Percentiles rank a stretch among this genome's conserved stretches.
phyloP scores from a whole-genome alignment of 257 asterid genomes.

The Solanum arcanum region DNA sequence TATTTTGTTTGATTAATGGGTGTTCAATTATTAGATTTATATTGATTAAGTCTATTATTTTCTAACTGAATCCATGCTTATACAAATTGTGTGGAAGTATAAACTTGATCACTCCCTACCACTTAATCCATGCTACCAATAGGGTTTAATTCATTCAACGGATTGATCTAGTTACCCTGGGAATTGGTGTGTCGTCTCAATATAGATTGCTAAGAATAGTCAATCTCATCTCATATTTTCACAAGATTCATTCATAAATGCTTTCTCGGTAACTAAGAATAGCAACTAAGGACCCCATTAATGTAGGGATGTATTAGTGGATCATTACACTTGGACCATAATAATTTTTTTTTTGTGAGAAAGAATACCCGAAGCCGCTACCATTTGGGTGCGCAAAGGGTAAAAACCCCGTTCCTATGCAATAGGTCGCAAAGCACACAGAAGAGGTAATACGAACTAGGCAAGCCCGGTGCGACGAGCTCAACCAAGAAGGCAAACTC shows the following conservation, averaged over 20 bases:
- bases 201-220: background rate
- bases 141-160: background rate
- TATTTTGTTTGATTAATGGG: background rate
- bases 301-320: background rate
- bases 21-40: background rate
- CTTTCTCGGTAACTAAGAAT: background rate
- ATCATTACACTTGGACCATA: background rate
- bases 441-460: background rate
- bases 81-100: background rate
- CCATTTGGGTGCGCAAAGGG: background rate
- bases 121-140: background rate
- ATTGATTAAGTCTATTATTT: background rate
- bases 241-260: background rate
- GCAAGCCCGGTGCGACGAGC: background rate
- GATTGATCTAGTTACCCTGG: background rate
- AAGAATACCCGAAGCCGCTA: background rate
- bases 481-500: background rate
- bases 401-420: background rate
- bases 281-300: background rate
- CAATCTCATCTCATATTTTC: background rate
- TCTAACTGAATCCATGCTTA: background rate
- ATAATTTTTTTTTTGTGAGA: background rate
- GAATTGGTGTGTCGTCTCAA: background rate
- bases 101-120: background rate
- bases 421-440: background rate